Conservation (phyloP, 257 asterid species). For the Hygrophila difformis region DNA sequence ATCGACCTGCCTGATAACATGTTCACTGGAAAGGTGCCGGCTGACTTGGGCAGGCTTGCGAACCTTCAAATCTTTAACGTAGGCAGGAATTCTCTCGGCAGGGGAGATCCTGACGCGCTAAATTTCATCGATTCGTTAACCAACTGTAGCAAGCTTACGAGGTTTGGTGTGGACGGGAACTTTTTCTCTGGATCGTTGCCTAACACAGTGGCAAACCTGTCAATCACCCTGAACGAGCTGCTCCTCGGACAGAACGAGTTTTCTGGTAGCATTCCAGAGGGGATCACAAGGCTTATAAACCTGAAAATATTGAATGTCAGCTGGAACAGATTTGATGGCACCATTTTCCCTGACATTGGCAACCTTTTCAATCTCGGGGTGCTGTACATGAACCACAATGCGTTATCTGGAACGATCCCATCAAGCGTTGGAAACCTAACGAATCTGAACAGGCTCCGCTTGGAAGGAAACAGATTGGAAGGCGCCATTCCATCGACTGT, state of each 20-base stretch:
- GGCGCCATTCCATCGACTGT: conserved; percentile 9
- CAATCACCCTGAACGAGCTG: conserved; percentile 8
- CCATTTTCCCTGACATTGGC: conserved; percentile 14
- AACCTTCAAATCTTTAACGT: conserved; percentile 7
- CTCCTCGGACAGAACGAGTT: conserved; percentile 7
- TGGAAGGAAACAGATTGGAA: conserved; percentile 12
- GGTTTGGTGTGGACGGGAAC: conserved; percentile 9
- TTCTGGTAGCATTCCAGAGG: conserved; percentile 12
- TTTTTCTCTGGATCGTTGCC: conserved; percentile 13
- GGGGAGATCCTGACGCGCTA: not conserved
- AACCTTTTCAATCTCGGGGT: conserved; percentile 10
- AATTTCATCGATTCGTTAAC: conserved; percentile 7
- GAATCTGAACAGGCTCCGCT: conserved; percentile 7
- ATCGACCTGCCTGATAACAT: conserved; percentile 11
- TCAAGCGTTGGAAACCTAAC: conserved; percentile 12
- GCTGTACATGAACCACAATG: conserved; percentile 4
- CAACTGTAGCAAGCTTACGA: conserved; percentile 12
- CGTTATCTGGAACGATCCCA: conserved; percentile 12
- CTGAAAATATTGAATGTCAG: conserved; percentile 10
- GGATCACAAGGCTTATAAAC: conserved; percentile 12
- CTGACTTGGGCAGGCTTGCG: conserved; percentile 7
- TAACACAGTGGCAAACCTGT: conserved; percentile 14
- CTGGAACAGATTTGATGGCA: conserved; percentile 10
- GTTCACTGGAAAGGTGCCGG: conserved; percentile 9
- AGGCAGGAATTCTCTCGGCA: conserved; percentile 13